A percentile compares a stretch with the other conserved stretches of the same genome.
These are phyloP conservation scores for Kuraishia ogatae DNA, from an alignment of 805 yeast species.

Conservation along the genomic window DNA sequence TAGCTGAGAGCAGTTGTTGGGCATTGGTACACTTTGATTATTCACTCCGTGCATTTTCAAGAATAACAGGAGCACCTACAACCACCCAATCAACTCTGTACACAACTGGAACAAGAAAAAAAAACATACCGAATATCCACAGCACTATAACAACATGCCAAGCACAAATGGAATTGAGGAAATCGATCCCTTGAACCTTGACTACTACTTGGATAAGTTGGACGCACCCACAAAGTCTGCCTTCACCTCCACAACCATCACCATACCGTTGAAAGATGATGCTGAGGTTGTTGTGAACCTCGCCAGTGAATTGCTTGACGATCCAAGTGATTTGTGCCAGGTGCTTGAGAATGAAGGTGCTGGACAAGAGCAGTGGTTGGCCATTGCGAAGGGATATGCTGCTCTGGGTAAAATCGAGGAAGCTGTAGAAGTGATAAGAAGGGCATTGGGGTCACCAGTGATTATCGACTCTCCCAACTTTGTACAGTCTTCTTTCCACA, in stretches of 20 bases:
- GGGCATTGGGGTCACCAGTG: constrained; percentile 40
- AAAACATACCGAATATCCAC: no score
- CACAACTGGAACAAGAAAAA: no score
- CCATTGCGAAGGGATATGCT: constrained; percentile 76
- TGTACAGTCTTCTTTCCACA: constrained; percentile 45
- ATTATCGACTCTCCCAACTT: constrained; percentile 23
- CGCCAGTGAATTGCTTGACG: constrained; percentile 78
- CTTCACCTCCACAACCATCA: constrained; percentile 16
- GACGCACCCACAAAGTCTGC: constrained; percentile 13
- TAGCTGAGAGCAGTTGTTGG: no score
- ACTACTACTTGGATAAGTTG: constrained; percentile 16
- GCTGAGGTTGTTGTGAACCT: constrained; percentile 84
- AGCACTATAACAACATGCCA: not conserved
- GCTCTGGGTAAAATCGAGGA: constrained; percentile 48
- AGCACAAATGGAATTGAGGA: constrained; percentile 5
- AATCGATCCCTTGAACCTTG: constrained; percentile 14
- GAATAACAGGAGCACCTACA: no score
- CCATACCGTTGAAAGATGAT: constrained; percentile 67
- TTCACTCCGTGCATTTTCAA: no score
- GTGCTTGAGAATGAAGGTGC: constrained; percentile 77
- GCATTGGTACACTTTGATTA: no score
- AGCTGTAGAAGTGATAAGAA: constrained; percentile 52
- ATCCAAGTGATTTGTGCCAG: constrained; percentile 73
- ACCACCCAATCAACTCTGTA: no score
- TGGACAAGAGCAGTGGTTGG: constrained; percentile 71